Base-by-base conservation (phyloP, 2,329 filamentous ascomycete genomes). In the Colletotrichum orchidophilum region DNA sequence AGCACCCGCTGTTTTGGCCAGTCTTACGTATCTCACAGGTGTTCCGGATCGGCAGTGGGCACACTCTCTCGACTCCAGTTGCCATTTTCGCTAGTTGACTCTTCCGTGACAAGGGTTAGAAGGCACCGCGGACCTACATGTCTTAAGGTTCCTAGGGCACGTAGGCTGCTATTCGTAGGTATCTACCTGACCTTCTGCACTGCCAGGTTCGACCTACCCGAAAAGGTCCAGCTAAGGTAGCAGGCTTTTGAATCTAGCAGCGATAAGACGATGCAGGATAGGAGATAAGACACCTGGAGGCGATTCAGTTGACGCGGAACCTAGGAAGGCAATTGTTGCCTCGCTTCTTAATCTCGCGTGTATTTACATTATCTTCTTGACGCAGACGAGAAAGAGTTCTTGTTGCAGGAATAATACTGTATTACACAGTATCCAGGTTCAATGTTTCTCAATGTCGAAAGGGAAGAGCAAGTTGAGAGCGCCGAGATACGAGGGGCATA, bases 21-120 rank as follows among this genome's bases (percentile, higher is more conserved):
- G 53, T 31, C 66, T 53, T 55, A 18, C 33, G 53, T 69, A 61
- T 49, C 35, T 67, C 49, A 46, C 54, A 54, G 54, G 49, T 59
- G 39, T 18, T 54, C 33, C 66, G 27, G 67, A 69, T 65, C 66
- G 57, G 61, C 61, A 59, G 66, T 59, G 61, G 42, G 31, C 53
- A 33, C 39, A 53, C 50, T 29, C 66, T 64, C 24, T 66, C 63
- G 54, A 66, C 66, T 58, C 35, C 42, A 70, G 21, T 27, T 57
- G 50, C 62, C 62, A 42, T 67, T 55, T 53, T 33, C 39, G 39
- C 39, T 21, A 46, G 49, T 62, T 31, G 52, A 8, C 35, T 15
- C 15, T 29, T 26, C n/a, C n/a, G n/a, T n/a, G 24, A 46, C 66
- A 68, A 53, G 66, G 63, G 35, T 26, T 46, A 15, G 55, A 18